phyloP scores from a whole-genome alignment of 345 rosid species.

The Populus ilicifolia region DNA sequence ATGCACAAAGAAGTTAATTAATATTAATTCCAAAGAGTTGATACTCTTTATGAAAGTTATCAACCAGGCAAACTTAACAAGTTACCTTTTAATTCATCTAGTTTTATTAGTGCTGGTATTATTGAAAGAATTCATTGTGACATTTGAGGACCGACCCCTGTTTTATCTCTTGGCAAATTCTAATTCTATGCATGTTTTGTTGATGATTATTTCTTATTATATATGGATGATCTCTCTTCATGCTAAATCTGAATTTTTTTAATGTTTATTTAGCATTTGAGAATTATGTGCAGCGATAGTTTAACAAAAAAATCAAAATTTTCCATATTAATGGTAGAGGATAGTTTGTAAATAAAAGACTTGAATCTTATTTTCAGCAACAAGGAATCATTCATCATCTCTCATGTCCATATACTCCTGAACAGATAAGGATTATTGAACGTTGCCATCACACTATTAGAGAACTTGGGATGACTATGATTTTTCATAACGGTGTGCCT shows the following conservation, averaged over 20 bases:
- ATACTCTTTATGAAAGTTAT: background rate
- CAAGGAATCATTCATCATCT: background rate
- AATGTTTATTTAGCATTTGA: background rate
- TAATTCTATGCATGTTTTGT: background rate
- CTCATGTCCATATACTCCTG: background rate
- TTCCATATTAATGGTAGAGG: background rate
- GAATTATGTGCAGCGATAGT: background rate
- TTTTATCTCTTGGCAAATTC: background rate
- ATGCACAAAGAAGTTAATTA: accelerated
- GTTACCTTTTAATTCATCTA: background rate
- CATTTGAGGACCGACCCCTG: background rate
- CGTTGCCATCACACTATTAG: background rate
- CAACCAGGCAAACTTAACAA: background rate
- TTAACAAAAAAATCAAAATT: background rate
- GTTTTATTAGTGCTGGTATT: background rate
- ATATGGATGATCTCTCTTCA: background rate
- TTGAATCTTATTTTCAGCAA: background rate
- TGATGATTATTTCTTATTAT: background rate
- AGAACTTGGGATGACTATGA: conserved; percentile 1
- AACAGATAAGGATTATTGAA: background rate
- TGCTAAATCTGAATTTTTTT: background rate
- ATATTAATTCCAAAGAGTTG: too few species aligned
- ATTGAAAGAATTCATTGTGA: conserved; percentile 1
- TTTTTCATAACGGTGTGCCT: background rate
- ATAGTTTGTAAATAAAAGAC: background rate